Conservation (phyloP, 305 asterid species). For the Fraxinus nigra region DNA sequence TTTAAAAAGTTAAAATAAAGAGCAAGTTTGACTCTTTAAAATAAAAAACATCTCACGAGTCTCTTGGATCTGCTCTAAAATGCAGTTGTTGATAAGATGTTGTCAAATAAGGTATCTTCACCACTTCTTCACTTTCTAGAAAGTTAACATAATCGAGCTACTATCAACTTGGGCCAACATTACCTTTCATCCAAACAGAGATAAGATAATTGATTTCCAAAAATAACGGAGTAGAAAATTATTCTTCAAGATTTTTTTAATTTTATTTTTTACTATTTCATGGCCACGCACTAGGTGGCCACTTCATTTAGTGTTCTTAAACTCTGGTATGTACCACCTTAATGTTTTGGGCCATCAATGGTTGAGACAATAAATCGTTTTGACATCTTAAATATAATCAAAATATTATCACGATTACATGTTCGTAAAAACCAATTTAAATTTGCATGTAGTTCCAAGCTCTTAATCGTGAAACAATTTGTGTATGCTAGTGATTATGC, state of each 20-base stretch:
- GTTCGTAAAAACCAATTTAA: background rate
- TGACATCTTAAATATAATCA: background rate
- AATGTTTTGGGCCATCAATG: background rate
- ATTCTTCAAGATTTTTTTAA: background rate
- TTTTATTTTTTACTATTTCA: background rate
- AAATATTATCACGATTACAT: background rate
- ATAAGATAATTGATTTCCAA: background rate
- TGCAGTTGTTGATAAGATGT: background rate
- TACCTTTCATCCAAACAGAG: background rate
- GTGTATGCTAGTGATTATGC: background rate
- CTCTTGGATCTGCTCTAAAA: background rate
- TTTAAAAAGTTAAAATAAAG: background rate
- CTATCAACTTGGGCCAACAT: conserved; percentile 11
- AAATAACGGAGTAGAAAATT: background rate
- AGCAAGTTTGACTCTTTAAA: background rate
- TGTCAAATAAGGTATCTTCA: background rate
- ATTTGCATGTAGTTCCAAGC: background rate
- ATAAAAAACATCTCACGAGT: background rate
- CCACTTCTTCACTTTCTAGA: background rate
- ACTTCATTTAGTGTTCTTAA: background rate
- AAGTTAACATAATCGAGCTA: background rate
- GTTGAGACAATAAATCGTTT: background rate
- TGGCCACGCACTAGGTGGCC: background rate
- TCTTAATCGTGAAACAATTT: background rate
- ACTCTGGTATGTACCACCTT: background rate